Base-by-base conservation (phyloP, 306 rosid genomes). In the Fragaria ananassa region DNA sequence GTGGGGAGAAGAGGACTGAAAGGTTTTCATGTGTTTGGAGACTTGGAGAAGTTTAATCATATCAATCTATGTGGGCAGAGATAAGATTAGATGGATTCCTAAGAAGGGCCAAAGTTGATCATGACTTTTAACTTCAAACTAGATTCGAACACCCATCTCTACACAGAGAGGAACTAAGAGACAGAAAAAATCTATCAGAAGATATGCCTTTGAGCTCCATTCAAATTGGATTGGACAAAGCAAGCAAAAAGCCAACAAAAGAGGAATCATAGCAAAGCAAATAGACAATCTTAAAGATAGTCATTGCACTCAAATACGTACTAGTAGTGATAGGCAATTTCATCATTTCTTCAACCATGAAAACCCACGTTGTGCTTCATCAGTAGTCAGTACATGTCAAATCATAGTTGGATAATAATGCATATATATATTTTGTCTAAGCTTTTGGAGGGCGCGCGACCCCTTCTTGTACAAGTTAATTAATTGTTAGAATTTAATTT, bases 361-460 rank as follows among this genome's bases (percentile, higher is more conserved):
- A 68, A 41, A 34, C 54, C 66, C 64, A 53, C 56, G 58, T 79
- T 78, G 80, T 85, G 84, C 82, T 78, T 67, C 83, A 72, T 31
- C 35, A 31, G 35, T 31, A 31, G 35, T 76, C 62, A 47, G 80
- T 46, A 64, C 47, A 31, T 21, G 81, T 82, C 76, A 54, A 54
- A n/a, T 54, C 60, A 53, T 5, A 54, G 60, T 54, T 7, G 60
- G 60, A 54, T 54, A 8, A 2, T 54, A n/a, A 7, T 54, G 60
- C 27, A 54, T 27, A 54, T 54, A 54, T 27, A 54, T 54, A 19
- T 19, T 7, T n/a, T 2, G 27, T 7, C 27, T 19, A 25, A 53
- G 58, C 58, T 37, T 51, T 51, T 51, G 6, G 23, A 51, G 23
- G 57, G 34, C 34, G 34, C 34, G 61, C 27, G 27, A 54, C 61